A percentile compares a stretch with the other conserved stretches of the same genome.
Evolutionary conservation across 169 alveolate genomes (phyloP).

Genomic region (Plasmodium knowlesi): DNA sequence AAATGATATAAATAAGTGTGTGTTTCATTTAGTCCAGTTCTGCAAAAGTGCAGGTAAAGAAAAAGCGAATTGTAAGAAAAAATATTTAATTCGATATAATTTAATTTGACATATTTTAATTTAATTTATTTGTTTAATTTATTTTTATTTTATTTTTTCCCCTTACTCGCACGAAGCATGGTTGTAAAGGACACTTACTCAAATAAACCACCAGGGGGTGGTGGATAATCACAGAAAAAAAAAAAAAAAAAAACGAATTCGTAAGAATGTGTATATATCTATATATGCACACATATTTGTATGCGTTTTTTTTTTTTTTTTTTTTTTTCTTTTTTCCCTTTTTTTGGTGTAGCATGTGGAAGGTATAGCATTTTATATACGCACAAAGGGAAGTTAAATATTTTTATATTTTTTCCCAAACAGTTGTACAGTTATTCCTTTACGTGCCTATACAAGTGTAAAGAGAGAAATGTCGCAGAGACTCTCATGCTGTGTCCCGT

Average conservation of each 20-base stretch:
- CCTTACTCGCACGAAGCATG: background rate
- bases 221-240: background rate
- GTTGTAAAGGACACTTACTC: background rate
- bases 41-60: background rate
- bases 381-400: background rate
- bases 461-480: background rate
- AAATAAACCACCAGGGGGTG: background rate
- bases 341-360: background rate
- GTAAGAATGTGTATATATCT: background rate
- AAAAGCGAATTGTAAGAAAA: background rate
- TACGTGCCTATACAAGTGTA: background rate
- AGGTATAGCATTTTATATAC: background rate
- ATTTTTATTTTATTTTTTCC: background rate
- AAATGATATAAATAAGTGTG: background rate
- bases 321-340: background rate
- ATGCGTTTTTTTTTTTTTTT: background rate
- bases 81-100: background rate
- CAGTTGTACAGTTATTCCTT: background rate
- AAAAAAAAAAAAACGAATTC: background rate
- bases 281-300: background rate
- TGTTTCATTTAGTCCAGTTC: background rate
- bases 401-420: background rate
- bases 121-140: background rate
- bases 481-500: background rate
- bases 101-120: background rate